Percentiles rank a stretch among this genome's conserved stretches.
Evolutionary conservation across 768 basidiomycete species (phyloP).

Genomic region (Lentinula sp.): DNA sequence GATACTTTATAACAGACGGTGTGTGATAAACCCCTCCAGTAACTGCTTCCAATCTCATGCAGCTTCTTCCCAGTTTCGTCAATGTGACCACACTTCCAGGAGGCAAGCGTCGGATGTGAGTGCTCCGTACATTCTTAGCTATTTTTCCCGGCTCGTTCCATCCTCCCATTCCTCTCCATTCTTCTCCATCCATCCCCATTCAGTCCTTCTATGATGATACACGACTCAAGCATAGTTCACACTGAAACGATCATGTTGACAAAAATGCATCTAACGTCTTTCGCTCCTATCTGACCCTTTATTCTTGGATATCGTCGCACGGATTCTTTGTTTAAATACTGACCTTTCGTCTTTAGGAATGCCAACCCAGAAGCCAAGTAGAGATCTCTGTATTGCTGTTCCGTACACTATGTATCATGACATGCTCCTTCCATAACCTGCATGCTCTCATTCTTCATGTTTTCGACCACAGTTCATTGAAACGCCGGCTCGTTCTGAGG

Average conservation of each 20-base stretch:
- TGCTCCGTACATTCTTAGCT: slow-evolving; percentile 19
- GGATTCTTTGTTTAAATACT: background rate
- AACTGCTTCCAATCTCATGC: background rate
- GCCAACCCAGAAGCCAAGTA: slow-evolving; percentile 6
- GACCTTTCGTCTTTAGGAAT: background rate
- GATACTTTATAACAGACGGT: slow-evolving; percentile 84
- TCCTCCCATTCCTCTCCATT: background rate
- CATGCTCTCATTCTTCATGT: background rate
- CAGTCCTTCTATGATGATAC: slow-evolving; percentile 45
- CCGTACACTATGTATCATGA: background rate
- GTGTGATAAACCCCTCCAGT: slow-evolving; percentile 22
- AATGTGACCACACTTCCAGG: slow-evolving; percentile 88
- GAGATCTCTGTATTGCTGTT: background rate
- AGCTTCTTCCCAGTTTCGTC: slow-evolving; percentile 57
- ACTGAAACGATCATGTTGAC: slow-evolving; percentile 86
- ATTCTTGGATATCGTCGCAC: slow-evolving; percentile 11
- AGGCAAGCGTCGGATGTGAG: slow-evolving; percentile 96
- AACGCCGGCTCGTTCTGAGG: too few species aligned
- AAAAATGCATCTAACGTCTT: slow-evolving; percentile 88
- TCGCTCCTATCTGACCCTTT: slow-evolving; percentile 95
- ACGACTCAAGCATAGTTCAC: slow-evolving; percentile 89
- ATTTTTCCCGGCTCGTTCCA: background rate
- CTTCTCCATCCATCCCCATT: background rate
- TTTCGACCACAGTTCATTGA: background rate
- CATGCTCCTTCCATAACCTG: background rate